phyloP scores from a whole-genome alignment of 768 basidiomycete species.

The Tulasnella sp. region DNA sequence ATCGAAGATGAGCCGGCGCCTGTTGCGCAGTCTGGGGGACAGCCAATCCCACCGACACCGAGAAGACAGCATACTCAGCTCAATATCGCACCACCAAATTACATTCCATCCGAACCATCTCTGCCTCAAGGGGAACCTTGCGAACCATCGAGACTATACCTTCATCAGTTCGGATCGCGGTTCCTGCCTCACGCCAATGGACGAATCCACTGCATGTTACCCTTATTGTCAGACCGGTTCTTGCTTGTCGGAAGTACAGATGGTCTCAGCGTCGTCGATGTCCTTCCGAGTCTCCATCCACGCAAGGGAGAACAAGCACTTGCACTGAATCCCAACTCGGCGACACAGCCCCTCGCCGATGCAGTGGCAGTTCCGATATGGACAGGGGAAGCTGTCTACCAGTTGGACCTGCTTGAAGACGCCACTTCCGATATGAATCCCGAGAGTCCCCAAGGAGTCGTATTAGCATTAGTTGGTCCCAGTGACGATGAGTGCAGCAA shows the following conservation, averaged over 20 bases:
- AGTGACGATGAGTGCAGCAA: constrained; percentile 61
- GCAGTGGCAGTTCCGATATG: constrained; percentile 65
- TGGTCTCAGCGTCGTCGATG: constrained; percentile 76
- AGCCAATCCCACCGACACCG: constrained; percentile 34
- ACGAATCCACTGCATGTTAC: constrained; percentile 71
- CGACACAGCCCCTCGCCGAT: constrained; percentile 62
- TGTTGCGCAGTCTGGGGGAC: neutral
- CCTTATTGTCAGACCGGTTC: constrained; percentile 59
- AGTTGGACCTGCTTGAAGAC: constrained; percentile 70
- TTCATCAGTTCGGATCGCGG: constrained; percentile 79
- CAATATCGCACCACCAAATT: constrained; percentile 17
- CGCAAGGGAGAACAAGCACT: constrained; percentile 48
- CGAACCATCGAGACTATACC: constrained; percentile 57
- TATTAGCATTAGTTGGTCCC: constrained; percentile 64
- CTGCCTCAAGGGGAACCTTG: constrained; percentile 35
- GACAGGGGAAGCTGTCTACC: constrained; percentile 74
- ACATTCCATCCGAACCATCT: constrained; percentile 42
- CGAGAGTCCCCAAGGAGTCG: constrained; percentile 63
- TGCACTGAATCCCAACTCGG: constrained; percentile 39
- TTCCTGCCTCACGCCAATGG: constrained; percentile 77
- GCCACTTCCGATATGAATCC: constrained; percentile 52
- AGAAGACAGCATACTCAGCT: constrained; percentile 34
- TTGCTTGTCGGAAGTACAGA: constrained; percentile 77
- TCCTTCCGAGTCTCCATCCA: constrained; percentile 56
- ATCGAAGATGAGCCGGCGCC: constrained; percentile 13